Evolutionary conservation across 805 yeast genomes (phyloP), one percentile per base, ranked within the genome.

Genomic region (Jamesozyma spencerorum): DNA sequence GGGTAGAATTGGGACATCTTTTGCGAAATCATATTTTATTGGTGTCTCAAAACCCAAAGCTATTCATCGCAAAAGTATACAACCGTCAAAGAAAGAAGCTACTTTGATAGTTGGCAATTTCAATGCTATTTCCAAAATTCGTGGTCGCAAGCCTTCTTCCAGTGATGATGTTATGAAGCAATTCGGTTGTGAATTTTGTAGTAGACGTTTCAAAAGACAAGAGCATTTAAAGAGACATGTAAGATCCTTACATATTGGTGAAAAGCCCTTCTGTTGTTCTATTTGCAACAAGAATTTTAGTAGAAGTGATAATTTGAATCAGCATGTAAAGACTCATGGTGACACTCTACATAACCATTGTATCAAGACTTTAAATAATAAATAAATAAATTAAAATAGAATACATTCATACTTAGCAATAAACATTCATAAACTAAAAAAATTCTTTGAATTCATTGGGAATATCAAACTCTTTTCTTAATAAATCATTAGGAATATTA

Each of bases 181-280:
- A 31, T 80, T 71, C 53, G 72, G 73, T 18, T 81, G 88, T 58
- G 71, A 72, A 31, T 72, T 68, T 52, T 81, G 90, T 57, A 65
- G 72, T 35, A 69, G 87, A 49, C 58, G 72, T 33, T 82, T 82
- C 62, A 77, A 79, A 55, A 69, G 90, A 47, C 85, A 81, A 56
- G 90, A 82, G 53, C 90, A 82, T 58, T 62, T 82, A 47, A 80
- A 79, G 55, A 69, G 90, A 45, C 90, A 82, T 52, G 73, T 79
- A 55, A 65, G 87, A 43, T 77, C 85, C 14, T 66, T 82, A 45
- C 90, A 82, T 52, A 79, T 81, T 31, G 70, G 77, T 41, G 85
- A 79, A 43, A 81, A 79, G 57, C 90, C 85, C 1, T 79, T 69
- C 57, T 73, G 70, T 44, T 79, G 86, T 57, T 62, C 65, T 6